These are phyloP conservation scores for Plasmodium gaboni DNA, from an alignment of 169 alveolate species.

Conservation along the genomic window DNA sequence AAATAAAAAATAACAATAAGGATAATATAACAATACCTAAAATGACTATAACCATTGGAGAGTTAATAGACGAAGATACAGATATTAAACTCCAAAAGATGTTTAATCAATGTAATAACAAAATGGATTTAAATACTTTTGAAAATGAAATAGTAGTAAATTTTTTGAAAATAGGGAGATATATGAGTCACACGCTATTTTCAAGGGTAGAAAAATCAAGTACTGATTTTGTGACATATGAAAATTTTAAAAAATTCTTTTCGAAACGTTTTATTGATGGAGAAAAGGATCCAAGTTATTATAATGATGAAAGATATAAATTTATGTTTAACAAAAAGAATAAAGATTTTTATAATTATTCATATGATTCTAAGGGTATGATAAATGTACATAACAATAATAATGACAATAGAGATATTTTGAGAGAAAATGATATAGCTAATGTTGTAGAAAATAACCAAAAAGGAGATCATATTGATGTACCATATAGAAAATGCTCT, in stretches of 20 bases:
- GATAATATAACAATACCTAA: slow-evolving; percentile 28
- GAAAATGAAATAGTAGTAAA: slow-evolving; percentile 43
- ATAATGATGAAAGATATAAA: slow-evolving; percentile 42
- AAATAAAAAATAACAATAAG: background rate
- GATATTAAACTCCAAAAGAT: slow-evolving; percentile 36
- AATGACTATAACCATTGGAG: slow-evolving; percentile 32
- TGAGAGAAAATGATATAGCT: background rate
- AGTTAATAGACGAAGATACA: slow-evolving; percentile 30
- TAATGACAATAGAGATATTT: background rate
- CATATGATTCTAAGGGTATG: background rate
- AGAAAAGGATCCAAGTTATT: slow-evolving; percentile 70
- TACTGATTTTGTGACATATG: slow-evolving; percentile 52
- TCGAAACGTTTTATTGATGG: slow-evolving; percentile 70
- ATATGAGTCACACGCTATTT: slow-evolving; percentile 71
- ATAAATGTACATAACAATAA: background rate
- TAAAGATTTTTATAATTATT: slow-evolving; percentile 4
- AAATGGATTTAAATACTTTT: slow-evolving; percentile 56
- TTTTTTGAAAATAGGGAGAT: slow-evolving; percentile 74
- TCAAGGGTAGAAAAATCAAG: slow-evolving; percentile 23
- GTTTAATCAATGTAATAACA: slow-evolving; percentile 41
- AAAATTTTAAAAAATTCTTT: slow-evolving; percentile 25
- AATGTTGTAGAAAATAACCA: background rate
- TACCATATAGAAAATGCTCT: slow-evolving; percentile 58
- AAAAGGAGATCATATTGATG: slow-evolving; percentile 36
- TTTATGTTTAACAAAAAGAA: slow-evolving; percentile 5